phyloP scores from a whole-genome alignment of 495 filamentous ascomycete genomes.

The Bacidia rubella region DNA sequence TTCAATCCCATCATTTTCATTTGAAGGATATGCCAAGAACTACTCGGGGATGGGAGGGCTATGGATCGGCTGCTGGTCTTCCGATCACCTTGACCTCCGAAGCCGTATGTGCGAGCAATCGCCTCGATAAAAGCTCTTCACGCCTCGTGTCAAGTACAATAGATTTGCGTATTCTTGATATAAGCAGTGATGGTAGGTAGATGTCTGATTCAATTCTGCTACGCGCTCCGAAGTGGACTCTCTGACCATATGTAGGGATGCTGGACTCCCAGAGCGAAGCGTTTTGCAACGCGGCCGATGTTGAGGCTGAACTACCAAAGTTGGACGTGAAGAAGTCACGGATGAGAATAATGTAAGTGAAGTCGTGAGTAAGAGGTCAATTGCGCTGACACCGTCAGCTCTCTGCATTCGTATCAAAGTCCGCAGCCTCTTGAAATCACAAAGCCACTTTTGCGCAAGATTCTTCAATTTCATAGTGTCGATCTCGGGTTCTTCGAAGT shows the following conservation, averaged over 20 bases:
- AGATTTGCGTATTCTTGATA: slow-evolving; percentile 4
- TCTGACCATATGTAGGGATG: neutral
- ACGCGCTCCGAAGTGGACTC: neutral
- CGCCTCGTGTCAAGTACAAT: neutral
- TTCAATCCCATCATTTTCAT: too few species aligned
- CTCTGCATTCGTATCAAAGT: slow-evolving; percentile 4
- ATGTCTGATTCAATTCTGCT: neutral
- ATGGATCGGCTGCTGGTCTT: neutral
- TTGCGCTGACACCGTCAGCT: neutral
- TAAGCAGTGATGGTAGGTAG: neutral
- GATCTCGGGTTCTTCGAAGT: slow-evolving; percentile 10
- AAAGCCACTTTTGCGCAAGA: slow-evolving; percentile 10
- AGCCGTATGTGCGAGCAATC: neutral
- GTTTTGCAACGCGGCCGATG: slow-evolving; percentile 1
- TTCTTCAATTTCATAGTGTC: slow-evolving; percentile 9
- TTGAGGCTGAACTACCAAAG: slow-evolving; percentile 2
- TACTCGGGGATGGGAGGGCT: neutral
- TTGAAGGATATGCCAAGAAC: neutral
- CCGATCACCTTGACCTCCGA: slow-evolving; percentile 2
- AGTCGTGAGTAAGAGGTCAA: neutral
- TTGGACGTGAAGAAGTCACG: neutral
- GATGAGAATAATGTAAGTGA: neutral
- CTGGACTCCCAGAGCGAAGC: neutral
- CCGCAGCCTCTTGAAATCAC: slow-evolving; percentile 6
- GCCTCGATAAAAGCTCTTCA: neutral